Evolutionary conservation across 2,329 filamentous ascomycete genomes (phyloP).

Genomic region (Zasmidium cellare): DNA sequence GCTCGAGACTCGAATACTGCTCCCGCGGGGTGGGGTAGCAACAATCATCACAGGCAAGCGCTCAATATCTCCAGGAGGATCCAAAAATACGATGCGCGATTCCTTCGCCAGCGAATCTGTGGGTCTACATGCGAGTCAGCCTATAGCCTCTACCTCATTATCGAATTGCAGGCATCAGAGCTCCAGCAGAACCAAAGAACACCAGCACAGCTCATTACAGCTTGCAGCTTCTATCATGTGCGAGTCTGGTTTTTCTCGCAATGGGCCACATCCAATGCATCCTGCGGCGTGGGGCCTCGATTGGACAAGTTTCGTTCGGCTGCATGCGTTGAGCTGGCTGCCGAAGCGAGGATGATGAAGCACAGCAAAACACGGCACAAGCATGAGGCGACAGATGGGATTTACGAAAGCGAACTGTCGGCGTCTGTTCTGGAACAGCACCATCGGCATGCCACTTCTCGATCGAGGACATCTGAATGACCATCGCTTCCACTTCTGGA

Average conservation of each 20-base stretch:
- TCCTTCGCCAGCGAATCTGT: neutral
- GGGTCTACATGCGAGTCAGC: neutral
- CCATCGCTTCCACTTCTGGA: neutral
- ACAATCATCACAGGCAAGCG: neutral
- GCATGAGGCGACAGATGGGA: neutral
- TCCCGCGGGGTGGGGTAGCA: neutral
- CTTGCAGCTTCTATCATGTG: neutral
- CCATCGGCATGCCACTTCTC: too few relatives aligned
- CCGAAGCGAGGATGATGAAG: neutral
- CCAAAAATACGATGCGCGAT: neutral
- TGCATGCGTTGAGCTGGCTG: neutral
- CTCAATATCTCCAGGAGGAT: neutral
- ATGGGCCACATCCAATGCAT: neutral
- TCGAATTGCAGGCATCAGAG: neutral
- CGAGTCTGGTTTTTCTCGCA: neutral
- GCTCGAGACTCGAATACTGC: neutral
- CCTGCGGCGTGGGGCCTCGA: neutral
- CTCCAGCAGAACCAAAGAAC: neutral
- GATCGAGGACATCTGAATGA: neutral
- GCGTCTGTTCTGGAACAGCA: neutral
- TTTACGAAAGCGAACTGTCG: neutral
- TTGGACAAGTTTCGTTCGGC: neutral
- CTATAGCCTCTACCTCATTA: neutral
- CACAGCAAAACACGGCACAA: neutral
- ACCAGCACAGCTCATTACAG: neutral